Evolutionary conservation across 1,284 basidiomycete species (phyloP).

Genomic region (Pseudozyma tsukubaensis): DNA sequence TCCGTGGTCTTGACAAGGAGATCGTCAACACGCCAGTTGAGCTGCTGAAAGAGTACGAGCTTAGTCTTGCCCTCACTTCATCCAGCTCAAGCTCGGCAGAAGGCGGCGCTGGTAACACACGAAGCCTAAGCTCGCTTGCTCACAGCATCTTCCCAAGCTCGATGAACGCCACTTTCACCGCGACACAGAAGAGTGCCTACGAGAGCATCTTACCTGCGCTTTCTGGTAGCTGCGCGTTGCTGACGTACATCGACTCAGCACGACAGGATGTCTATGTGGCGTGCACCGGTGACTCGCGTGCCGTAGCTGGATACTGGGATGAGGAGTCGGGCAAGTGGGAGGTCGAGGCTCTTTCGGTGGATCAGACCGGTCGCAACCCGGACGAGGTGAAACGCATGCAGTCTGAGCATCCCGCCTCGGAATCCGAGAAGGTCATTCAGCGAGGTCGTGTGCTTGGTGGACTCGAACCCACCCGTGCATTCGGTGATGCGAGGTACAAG

Average conservation of each 20-base stretch:
- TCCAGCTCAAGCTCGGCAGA: conserved; percentile 48
- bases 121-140: conserved; percentile 61
- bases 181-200: conserved; percentile 63
- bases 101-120: conserved; percentile 33
- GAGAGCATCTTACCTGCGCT: conserved; percentile 66
- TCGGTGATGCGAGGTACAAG: conserved; percentile 95
- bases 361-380: conserved; percentile 92
- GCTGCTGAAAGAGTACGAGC: conserved; percentile 73
- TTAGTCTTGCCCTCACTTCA: conserved; percentile 70
- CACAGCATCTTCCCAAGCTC: conserved; percentile 65
- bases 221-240: conserved; percentile 63
- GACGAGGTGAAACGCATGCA: conserved; percentile 82
- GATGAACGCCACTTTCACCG: conserved; percentile 51
- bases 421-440: conserved; percentile 83
- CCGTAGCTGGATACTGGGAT: conserved; percentile 90
- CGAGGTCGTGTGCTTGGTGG: conserved; percentile 80
- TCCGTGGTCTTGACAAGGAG: conserved; percentile 81
- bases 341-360: conserved; percentile 90
- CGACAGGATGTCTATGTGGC: conserved; percentile 72
- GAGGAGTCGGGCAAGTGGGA: conserved; percentile 75
- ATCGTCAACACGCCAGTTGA: conserved; percentile 80
- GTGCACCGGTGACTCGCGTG: conserved; percentile 91
- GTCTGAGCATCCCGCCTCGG: conserved; percentile 81
- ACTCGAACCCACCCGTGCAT: conserved; percentile 91
- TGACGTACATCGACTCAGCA: conserved; percentile 66